Base-by-base conservation (phyloP, 805 yeast species). In the Saccharomycopsis guyanensis region DNA sequence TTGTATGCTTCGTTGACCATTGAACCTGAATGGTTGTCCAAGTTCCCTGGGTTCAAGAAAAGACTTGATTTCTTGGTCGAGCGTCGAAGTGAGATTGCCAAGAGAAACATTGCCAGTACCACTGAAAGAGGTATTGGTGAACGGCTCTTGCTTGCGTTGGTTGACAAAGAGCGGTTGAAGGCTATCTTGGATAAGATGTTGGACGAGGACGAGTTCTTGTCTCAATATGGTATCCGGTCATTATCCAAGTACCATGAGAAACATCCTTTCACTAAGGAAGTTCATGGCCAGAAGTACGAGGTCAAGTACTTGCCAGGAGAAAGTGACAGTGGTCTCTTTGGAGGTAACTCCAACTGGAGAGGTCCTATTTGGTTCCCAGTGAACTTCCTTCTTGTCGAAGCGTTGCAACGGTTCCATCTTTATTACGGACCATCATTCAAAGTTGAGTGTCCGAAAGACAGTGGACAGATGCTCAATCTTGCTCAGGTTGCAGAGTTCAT, bases 281-380 rank as follows among this genome's bases (percentile, higher is more conserved):
- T 88, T 38, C 72, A 85, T 61, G 94, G 94, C 15, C 72, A 77
- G 54, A 68, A 72, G 34, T 88, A 80, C 63, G 67, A 70, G 38
- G 89, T 86, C 27, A 73, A 75, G 49, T 86, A 87, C 63, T 73
- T 86, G 45, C 82, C 95, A 3, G 96, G 95, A 25, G 95, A 86
- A 59, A 83, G 94, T 24, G 91, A 86, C 59, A 82, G 94, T 4
- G 95, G 95, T 3, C 76, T 89, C 76, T 88, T 88, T 72, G 97
- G 97, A 42, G 97, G 97, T 49, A 88, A 88, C 62, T 87, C 96
- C 19, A 88, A 88, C 65, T 88, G 97, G 97, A 75, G 97, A 63
- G 97, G 97, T 2, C 96, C 97, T 13, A 87, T 88, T 55, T 88
- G 97, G 97, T 87, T 88, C 71, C 95, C 97, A 18, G 86, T 86